These are phyloP conservation scores for Pichia sp. DNA, from an alignment of 1,139 yeast species.

Conservation along the genomic window DNA sequence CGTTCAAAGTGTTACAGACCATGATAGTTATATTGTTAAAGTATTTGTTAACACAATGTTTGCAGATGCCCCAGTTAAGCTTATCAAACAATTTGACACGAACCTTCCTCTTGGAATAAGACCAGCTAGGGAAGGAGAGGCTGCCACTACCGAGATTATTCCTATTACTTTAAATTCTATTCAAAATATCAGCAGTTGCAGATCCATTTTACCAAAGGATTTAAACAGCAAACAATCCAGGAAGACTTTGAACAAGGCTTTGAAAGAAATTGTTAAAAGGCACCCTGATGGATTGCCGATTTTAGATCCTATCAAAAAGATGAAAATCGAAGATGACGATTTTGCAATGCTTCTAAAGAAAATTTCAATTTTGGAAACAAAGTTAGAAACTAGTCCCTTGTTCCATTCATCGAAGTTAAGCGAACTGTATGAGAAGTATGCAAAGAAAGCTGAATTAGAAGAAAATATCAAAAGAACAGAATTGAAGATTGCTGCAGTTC, in stretches of 20 bases:
- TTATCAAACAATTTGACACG: constrained; percentile 71
- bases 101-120: constrained; percentile 81
- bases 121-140: constrained; percentile 71
- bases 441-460: constrained; percentile 58
- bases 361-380: constrained; percentile 75
- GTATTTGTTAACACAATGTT: constrained; percentile 80
- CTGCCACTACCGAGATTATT: constrained; percentile 68
- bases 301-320: constrained; percentile 84
- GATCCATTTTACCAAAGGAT: constrained; percentile 80
- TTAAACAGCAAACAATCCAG: constrained; percentile 66
- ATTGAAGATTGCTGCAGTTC: constrained; percentile 72
- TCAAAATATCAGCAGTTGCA: constrained; percentile 67
- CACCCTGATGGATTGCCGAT: constrained; percentile 87
- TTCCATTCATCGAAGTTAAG: constrained; percentile 58
- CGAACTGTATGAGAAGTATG: constrained; percentile 60
- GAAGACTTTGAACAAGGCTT: constrained; percentile 68
- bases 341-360: constrained; percentile 68
- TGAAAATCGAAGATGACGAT: constrained; percentile 78
- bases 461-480: constrained; percentile 57
- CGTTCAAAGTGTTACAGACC: constrained; percentile 56
- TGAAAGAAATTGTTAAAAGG: constrained; percentile 73
- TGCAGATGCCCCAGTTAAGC: constrained; percentile 66
- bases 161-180: constrained; percentile 82
- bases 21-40: constrained; percentile 82
- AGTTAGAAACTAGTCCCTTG: constrained; percentile 66